Evolutionary conservation across 176 grass and related monocot species (phyloP).

Genomic region (Eragrostis curvula): DNA sequence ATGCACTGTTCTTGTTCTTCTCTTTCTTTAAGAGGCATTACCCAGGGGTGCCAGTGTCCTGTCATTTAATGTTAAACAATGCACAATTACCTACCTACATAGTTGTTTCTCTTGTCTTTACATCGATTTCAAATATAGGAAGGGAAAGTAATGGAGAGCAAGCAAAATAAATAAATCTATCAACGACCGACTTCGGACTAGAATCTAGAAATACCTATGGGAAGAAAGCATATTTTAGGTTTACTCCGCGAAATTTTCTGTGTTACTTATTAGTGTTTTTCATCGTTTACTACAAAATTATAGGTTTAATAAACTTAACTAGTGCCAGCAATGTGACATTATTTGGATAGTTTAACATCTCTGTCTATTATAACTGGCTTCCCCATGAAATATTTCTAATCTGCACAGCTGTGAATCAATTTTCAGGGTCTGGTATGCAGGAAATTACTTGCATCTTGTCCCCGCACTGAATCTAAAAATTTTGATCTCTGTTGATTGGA

Average conservation of each 20-base stretch:
- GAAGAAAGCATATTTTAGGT: no score
- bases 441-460: conserved; percentile 1
- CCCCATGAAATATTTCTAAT: neutral
- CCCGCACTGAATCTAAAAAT: neutral
- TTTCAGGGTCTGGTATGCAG: neutral
- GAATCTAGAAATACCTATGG: no score
- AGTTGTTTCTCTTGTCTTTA: no score
- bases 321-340: neutral
- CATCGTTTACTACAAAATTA: no score
- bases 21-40: neutral
- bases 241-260: no score
- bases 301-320: neutral
- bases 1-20: neutral
- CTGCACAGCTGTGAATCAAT: neutral
- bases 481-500: neutral
- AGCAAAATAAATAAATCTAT: no score
- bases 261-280: neutral
- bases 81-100: neutral
- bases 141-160: no score
- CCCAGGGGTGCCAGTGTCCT: no score
- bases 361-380: neutral
- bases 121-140: no score
- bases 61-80: no score
- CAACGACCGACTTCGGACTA: no score
- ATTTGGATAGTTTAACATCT: neutral